Base-by-base conservation (phyloP, 148 eudicot species). In the Rheum nobile region DNA sequence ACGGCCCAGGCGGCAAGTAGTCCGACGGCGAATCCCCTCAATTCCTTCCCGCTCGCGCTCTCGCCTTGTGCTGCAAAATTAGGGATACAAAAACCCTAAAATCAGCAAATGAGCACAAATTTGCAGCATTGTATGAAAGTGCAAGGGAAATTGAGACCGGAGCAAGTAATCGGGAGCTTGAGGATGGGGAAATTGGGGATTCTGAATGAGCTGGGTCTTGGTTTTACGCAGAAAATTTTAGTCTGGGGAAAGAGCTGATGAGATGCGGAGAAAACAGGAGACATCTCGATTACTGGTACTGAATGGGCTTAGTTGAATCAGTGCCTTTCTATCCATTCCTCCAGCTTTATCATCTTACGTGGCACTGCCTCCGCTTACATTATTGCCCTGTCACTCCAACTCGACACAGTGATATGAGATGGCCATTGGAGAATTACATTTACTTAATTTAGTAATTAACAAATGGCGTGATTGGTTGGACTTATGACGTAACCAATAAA, bases 1-100 rank as follows among this genome's bases (percentile, higher is more conserved):
- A 93, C 78, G 19, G 97, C 95, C 87, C 87, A 93, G 67, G 86
- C 87, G 43, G 98, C 98, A 71, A 93, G 89, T 59, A 89, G 37
- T 43, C 95, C 98, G 71, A 87, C 83, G 65, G 97, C 90, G 31
- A 89, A 86, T 81, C 83, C 87, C 69, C 86, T 85, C 19, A 91
- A 72, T 65, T 88, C 84, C 82, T 84, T 88, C 31, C 68, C 38
- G 21, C 7, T 63, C n/a, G 21, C 38, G 32, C n/a, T 65, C 22
- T 65, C 41, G 70, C 17, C 39, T 12, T 9, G 4, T 31, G 39
- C 21, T 16, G 70, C 70, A 65, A 31, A 32, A 65, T 59, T 59
- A 59, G 67, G 67, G 70, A 13, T 65, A 59, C 19, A 59, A 28
- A 59, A 52, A 21, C 22, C 65, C 19, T 35, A 28, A 6, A 32